Evolutionary conservation across 2,329 filamentous ascomycete genomes (phyloP), one percentile per base, ranked within the genome.

Genomic region (Ceratocystis alfenasii): DNA sequence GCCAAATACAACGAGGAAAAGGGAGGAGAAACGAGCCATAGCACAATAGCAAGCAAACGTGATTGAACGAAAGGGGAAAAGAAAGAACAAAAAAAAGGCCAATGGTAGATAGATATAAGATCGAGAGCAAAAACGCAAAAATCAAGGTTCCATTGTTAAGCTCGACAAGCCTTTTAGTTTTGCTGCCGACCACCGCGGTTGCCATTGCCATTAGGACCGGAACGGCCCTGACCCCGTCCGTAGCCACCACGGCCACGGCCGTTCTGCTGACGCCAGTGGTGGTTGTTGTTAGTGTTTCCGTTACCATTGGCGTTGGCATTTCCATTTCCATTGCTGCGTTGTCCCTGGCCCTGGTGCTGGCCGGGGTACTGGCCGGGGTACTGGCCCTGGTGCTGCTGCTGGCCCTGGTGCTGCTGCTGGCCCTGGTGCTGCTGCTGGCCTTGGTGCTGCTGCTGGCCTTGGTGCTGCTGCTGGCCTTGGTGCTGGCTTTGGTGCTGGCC

Each of bases 141-240:
- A 30, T 57, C 12, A 17, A 12, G 12, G 10, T 57, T 57, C 17
- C 22, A 57, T 57, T 57, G n/a, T 57, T n/a, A 57, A 28, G 22
- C 53, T 57, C 28, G 53, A 57, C 53, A 57, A 33, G 53, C 44
- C 50, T 17, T 25, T 48, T 65, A 46, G 50, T 45, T 57, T 50
- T 66, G 63, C 41, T 66, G 50, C 63, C 67, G 64, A 53, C 67
- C 62, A 28, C 67, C 67, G 22, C 67, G 65, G 20, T 62, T 65
- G 62, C 67, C 72, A 12, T 72, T 70, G 22, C 73, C 71, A 57
- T 65, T 55, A 41, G 36, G 36, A 41, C 36, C 36, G 10, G 36
- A 41, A 57, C 67, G 64, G 36, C 72, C 71, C 41, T 73, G 72
- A 33, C 73, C 70, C 28, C 68, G 44, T 30, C 64, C 72, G 61